These are phyloP conservation scores for Colletotrichum sp. DNA, from an alignment of 2,329 filamentous ascomycete species.

Conservation along the genomic window DNA sequence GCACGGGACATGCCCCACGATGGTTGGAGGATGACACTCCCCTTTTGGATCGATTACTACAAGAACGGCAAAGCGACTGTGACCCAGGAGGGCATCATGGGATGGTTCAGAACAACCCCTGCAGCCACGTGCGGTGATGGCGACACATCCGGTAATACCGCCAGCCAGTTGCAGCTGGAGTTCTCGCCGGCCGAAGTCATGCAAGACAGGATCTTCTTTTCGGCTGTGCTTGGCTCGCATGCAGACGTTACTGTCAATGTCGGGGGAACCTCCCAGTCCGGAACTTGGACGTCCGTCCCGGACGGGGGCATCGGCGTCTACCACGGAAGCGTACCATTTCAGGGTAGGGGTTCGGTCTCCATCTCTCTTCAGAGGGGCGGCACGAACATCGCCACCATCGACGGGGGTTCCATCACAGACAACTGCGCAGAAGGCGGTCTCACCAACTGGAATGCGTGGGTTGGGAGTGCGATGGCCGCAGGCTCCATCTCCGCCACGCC, in stretches of 20 bases:
- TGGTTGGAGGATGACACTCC: conserved; percentile 51
- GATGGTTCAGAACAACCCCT: conserved; percentile 35
- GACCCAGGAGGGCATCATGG: conserved; percentile 28
- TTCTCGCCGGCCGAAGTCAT: conserved; percentile 18
- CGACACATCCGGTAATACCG: conserved; percentile 33
- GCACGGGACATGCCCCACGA: conserved; percentile 53
- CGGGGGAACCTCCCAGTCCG: conserved; percentile 18
- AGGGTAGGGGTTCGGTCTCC: conserved; percentile 23
- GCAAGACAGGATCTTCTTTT: conserved; percentile 26
- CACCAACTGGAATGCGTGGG: conserved; percentile 15
- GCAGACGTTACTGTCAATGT: conserved; percentile 28
- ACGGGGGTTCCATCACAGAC: neutral
- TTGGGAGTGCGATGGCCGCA: neutral
- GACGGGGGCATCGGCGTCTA: conserved; percentile 28
- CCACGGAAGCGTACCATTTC: conserved; percentile 28
- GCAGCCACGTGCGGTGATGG: conserved; percentile 27
- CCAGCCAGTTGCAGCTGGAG: conserved; percentile 27
- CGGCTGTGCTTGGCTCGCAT: conserved; percentile 25
- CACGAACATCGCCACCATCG: neutral
- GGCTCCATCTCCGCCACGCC: neutral
- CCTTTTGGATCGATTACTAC: conserved; percentile 54
- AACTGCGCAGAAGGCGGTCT: neutral
- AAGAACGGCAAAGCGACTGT: conserved; percentile 42
- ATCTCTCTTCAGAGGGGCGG: conserved; percentile 31
- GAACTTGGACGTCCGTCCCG: neutral